Conservation (phyloP, 139 green algal species). For the Chlamydomonas schloesseri region DNA sequence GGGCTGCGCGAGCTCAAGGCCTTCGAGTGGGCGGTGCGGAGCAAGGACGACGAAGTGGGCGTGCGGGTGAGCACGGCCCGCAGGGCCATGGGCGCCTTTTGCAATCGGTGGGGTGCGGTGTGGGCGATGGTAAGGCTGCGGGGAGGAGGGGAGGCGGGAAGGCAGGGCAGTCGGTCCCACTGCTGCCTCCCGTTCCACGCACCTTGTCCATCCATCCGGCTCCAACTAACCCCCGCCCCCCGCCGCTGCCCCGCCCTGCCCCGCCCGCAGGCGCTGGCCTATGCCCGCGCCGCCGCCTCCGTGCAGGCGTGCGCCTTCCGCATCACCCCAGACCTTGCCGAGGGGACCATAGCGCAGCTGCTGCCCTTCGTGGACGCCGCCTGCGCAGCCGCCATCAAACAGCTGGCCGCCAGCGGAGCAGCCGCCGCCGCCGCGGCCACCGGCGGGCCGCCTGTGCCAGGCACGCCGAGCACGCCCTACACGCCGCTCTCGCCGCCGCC, state of each 20-base stretch:
- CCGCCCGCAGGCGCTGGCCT: conserved; percentile 20
- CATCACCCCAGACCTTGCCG: background rate
- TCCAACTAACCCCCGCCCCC: background rate
- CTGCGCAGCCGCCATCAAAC: background rate
- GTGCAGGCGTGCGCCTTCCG: conserved; percentile 36
- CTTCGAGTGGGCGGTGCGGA: background rate
- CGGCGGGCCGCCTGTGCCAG: too few relatives aligned
- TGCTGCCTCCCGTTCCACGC: too few relatives aligned
- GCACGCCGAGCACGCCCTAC: too few relatives aligned
- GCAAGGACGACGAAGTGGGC: background rate
- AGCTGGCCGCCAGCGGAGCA: background rate
- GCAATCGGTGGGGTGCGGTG: background rate
- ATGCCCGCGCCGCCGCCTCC: conserved; percentile 29
- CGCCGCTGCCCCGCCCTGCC: background rate
- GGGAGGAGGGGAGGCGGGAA: too few relatives aligned
- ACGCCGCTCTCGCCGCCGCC: too few relatives aligned
- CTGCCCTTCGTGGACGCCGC: conserved; percentile 29
- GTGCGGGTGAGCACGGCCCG: conserved; percentile 22
- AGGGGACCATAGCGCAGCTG: background rate
- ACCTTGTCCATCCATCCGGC: too few relatives aligned
- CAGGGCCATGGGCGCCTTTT: background rate
- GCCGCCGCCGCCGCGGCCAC: background rate
- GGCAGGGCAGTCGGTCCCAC: too few relatives aligned
- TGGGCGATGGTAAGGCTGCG: background rate
- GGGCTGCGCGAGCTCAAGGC: conserved; percentile 29